A percentile compares a stretch with the other conserved stretches of the same genome.
These are phyloP conservation scores for Klebsormidium nitens DNA, from an alignment of 139 green algal species.

Conservation along the genomic window DNA sequence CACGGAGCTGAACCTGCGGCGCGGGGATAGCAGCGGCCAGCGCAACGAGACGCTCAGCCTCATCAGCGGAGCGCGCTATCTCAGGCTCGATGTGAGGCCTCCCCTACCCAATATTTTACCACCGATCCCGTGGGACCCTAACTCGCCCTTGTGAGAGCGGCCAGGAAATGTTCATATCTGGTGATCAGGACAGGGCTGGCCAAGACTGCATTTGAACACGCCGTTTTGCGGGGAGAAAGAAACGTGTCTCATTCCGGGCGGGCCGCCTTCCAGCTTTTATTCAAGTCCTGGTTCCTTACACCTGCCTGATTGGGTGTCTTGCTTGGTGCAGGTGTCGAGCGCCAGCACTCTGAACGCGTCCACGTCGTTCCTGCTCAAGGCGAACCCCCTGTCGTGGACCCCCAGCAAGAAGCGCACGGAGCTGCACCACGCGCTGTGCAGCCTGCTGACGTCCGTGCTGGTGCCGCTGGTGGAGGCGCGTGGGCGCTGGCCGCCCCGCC, in stretches of 20 bases:
- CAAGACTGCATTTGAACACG: too few relatives aligned
- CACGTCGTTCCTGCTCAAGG: conserved; percentile 50
- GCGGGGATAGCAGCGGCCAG: neutral
- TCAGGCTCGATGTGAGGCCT: conserved; percentile 21
- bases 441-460: conserved; percentile 70
- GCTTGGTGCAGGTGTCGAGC: conserved; percentile 21
- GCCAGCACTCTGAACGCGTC: too few relatives aligned
- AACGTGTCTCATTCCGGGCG: too few relatives aligned
- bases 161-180: too few relatives aligned
- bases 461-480: conserved; percentile 45
- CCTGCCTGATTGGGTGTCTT: too few relatives aligned
- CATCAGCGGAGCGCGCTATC: conserved; percentile 34
- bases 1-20: conserved; percentile 14
- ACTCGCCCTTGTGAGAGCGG: too few relatives aligned
- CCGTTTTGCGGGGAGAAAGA: too few relatives aligned
- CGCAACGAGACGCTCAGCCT: conserved; percentile 23
- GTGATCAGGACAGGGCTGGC: too few relatives aligned
- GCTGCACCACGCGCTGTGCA: conserved; percentile 61
- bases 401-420: conserved; percentile 75
- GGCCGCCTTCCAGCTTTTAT: too few relatives aligned
- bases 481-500: conserved; percentile 17
- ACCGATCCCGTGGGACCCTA: too few relatives aligned
- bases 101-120: too few relatives aligned
- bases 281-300: too few relatives aligned
- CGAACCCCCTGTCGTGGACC: conserved; percentile 61